These are phyloP conservation scores for Henckelia pumila DNA, from an alignment of 257 asterid genomes.

Conservation along the genomic window DNA sequence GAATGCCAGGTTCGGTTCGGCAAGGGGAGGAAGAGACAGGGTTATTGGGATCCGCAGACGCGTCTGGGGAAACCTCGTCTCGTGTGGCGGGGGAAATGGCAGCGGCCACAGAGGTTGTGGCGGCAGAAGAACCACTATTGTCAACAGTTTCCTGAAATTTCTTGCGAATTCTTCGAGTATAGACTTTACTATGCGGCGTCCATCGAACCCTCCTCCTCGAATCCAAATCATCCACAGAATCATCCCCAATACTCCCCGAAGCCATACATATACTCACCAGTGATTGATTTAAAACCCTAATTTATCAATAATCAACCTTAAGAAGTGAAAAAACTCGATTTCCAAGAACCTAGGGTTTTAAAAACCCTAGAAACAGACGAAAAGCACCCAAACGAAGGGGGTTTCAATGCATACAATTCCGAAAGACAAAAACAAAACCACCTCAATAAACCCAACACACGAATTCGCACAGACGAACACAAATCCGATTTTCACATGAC, in stretches of 20 bases:
- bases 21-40: slow-evolving; percentile 19
- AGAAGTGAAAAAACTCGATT: slow-evolving; percentile 34
- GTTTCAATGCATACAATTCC: slow-evolving; percentile 4
- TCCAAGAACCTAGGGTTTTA: slow-evolving; percentile 42
- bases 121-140: slow-evolving; percentile 18
- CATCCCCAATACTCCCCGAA: slow-evolving; percentile 39
- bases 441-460: background rate
- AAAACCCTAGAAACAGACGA: slow-evolving; percentile 34
- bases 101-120: slow-evolving; percentile 21
- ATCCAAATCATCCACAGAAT: slow-evolving; percentile 37
- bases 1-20: slow-evolving; percentile 16
- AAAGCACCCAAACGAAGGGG: slow-evolving; percentile 19
- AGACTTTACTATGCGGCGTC: slow-evolving; percentile 43
- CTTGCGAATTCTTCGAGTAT: slow-evolving; percentile 36
- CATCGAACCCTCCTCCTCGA: slow-evolving; percentile 35
- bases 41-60: slow-evolving; percentile 10
- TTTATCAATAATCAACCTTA: slow-evolving; percentile 28
- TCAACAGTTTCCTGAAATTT: slow-evolving; percentile 24
- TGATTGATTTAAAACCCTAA: slow-evolving; percentile 22
- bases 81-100: background rate
- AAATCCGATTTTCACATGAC: background rate
- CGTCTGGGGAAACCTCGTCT: background rate
- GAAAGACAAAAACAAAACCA: slow-evolving; percentile 21
- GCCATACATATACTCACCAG: slow-evolving; percentile 55
- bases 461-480: background rate